Evolutionary conservation across 306 rosid species (phyloP).

Genomic region (Vicia villosa): DNA sequence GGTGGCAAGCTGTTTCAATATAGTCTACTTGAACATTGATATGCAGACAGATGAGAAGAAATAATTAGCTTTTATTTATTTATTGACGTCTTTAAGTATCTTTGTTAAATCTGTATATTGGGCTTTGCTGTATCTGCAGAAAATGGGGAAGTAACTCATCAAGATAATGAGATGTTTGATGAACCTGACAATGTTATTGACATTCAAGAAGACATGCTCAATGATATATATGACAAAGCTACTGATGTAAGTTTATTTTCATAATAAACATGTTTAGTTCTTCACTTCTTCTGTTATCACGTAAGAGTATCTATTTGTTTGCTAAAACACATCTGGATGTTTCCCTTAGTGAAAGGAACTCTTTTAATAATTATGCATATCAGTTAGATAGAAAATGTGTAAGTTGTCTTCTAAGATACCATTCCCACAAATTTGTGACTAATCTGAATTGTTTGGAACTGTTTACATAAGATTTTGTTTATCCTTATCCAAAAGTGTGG

Average conservation of each 20-base stretch:
- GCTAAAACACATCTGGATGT: constrained; percentile 15
- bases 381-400: constrained; percentile 2
- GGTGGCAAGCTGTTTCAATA: background rate
- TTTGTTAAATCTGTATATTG: constrained; percentile 1
- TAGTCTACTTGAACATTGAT: background rate
- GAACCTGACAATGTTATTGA: constrained; percentile 51
- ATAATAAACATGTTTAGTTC: constrained; percentile 2
- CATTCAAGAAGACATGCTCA: constrained; percentile 59
- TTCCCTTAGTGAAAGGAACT: constrained; percentile 10
- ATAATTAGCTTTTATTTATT: constrained; percentile 19
- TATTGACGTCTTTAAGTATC: constrained; percentile 9
- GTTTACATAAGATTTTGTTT: background rate
- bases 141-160: constrained; percentile 45
- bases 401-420: constrained; percentile 8
- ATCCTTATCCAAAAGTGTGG: background rate
- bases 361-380: constrained; percentile 22
- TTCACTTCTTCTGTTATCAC: constrained; percentile 14
- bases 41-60: constrained; percentile 1
- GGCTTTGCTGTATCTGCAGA: constrained; percentile 45
- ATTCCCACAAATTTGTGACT: constrained; percentile 6
- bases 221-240: constrained; percentile 57
- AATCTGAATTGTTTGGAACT: constrained; percentile 4
- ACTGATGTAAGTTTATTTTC: constrained; percentile 60
- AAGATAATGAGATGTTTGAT: constrained; percentile 46
- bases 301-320: constrained; percentile 5